These are phyloP conservation scores for Lepraria neglecta DNA, from an alignment of 495 filamentous ascomycete species.

Conservation along the genomic window DNA sequence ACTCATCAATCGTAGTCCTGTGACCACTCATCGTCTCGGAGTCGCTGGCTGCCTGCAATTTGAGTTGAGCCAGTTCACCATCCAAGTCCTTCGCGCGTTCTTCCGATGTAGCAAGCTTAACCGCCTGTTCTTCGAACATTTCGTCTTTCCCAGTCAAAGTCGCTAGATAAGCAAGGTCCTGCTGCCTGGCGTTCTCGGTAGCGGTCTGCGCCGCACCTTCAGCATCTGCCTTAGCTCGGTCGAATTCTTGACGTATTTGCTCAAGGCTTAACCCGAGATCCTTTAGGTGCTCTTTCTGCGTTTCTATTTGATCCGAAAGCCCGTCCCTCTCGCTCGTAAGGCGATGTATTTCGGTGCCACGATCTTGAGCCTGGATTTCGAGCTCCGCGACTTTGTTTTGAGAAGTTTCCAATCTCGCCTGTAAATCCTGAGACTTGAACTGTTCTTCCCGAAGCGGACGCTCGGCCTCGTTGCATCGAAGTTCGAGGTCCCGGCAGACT, in stretches of 20 bases:
- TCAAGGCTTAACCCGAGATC: constrained; percentile 32
- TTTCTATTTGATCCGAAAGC: constrained; percentile 33
- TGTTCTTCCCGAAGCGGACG: constrained; percentile 42
- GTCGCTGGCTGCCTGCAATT: neutral
- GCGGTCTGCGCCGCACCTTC: constrained; percentile 14
- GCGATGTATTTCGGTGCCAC: constrained; percentile 23
- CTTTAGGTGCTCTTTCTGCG: constrained; percentile 27
- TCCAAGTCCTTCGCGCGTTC: neutral
- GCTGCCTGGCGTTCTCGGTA: constrained; percentile 33
- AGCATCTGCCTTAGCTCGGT: constrained; percentile 16
- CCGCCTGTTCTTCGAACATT: constrained; percentile 32
- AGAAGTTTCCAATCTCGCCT: constrained; percentile 27
- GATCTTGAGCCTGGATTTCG: constrained; percentile 29
- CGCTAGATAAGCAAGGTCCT: constrained; percentile 42
- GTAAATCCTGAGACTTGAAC: constrained; percentile 38
- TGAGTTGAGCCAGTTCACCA: constrained; percentile 1
- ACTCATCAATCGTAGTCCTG: neutral
- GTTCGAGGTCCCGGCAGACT: constrained; percentile 51
- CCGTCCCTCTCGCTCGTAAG: constrained; percentile 33
- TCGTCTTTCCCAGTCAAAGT: constrained; percentile 44
- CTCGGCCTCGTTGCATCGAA: constrained; percentile 46
- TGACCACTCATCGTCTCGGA: neutral
- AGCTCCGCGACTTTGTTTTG: constrained; percentile 31
- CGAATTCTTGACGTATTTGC: constrained; percentile 18
- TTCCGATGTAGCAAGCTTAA: constrained; percentile 12